phyloP scores from a whole-genome alignment of 2,329 filamentous ascomycete genomes.

The Aspergillus tamarii region DNA sequence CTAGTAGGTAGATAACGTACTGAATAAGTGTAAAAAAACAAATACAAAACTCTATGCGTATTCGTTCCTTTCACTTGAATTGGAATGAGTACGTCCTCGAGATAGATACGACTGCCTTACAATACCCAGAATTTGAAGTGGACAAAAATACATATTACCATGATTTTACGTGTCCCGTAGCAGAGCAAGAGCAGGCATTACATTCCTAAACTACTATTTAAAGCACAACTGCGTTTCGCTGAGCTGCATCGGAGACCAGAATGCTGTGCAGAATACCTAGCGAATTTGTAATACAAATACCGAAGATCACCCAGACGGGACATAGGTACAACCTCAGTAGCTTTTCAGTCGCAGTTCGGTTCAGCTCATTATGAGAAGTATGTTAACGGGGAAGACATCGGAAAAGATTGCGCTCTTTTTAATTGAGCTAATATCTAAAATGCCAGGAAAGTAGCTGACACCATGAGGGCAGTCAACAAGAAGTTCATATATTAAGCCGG shows the following conservation, averaged over 20 bases:
- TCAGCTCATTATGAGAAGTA: background rate
- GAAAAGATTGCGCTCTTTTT: background rate
- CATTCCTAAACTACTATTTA: background rate
- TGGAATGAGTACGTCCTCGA: background rate
- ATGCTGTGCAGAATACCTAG: too few relatives aligned
- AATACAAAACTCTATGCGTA: background rate
- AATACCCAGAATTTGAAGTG: background rate
- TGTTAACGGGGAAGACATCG: background rate
- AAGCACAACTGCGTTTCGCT: background rate
- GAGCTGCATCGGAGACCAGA: background rate
- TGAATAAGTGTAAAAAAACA: background rate
- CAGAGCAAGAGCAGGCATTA: background rate
- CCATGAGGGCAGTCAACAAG: background rate
- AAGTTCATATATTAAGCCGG: background rate
- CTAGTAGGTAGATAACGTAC: background rate
- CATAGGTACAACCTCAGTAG: background rate
- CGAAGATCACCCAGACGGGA: too few relatives aligned
- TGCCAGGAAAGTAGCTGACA: background rate
- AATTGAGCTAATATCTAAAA: background rate
- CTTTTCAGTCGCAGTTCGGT: background rate
- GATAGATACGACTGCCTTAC: background rate
- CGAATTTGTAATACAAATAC: too few relatives aligned
- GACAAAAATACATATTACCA: background rate
- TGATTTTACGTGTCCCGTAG: background rate
- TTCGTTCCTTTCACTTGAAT: background rate